Evolutionary conservation across 2,329 filamentous ascomycete species (phyloP), one percentile per base, ranked within the genome.

Genomic region (Aciculosporium take): DNA sequence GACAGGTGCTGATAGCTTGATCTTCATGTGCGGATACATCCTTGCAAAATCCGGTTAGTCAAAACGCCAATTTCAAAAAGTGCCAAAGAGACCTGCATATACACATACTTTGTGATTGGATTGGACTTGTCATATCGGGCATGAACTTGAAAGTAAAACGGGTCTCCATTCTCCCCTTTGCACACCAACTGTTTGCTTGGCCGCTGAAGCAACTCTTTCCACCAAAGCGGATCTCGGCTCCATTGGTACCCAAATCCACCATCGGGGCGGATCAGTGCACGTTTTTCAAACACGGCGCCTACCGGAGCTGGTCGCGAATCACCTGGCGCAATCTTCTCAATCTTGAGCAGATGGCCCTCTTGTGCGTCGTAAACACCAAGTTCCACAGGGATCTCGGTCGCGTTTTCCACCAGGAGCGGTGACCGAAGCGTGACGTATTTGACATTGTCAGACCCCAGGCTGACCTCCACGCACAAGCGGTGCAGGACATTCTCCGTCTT

Each of bases 391-490:
- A 98, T 94, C 56, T 98, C 86, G 0, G 91, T 98, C 48, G 91
- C 84, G 60, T 98, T 98, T 57, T 98, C 91, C 7, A 98, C 79
- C 0, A 95, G 65, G 1, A 98, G 66, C 1, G 91, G 91, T 15
- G 89, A 96, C 21, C 91, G 77, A 54, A 98, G 79, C 1, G 88
- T 98, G 54, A 98, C 93, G 57, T 94, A 93, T 65, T 98, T 98
- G 64, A 98, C 84, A 53, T 96, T 96, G 65, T 98, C 89, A 1
- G 76, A 66, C n/a, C 87, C 91, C 20, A 98, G 71, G 40, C 76
- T 85, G 40, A 98, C 82, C 43, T 98, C 91, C 0, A 96, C 88
- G 20, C 96, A 76, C 15, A 98, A 73, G 18, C 88, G 82, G 58
- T 98, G 93, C 48, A 89, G 71, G 3, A 94, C 72, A 44, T 83